These are phyloP conservation scores for Chrysoporthe deuterocubensis DNA, from an alignment of 2,329 filamentous ascomycete genomes.

Conservation along the genomic window DNA sequence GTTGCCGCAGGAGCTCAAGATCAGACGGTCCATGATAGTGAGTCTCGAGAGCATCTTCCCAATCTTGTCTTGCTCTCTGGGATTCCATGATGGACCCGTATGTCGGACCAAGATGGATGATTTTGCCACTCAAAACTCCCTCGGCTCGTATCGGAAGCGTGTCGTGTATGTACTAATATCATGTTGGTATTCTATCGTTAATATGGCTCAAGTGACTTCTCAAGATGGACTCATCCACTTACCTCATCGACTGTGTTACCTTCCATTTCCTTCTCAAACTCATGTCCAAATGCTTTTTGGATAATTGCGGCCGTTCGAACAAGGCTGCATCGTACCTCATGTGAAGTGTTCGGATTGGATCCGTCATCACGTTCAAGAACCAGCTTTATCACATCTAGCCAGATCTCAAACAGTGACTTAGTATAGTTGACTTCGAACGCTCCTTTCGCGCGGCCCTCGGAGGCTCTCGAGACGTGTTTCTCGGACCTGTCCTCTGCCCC, in stretches of 20 bases:
- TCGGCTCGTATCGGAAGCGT: neutral
- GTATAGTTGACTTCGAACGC: neutral
- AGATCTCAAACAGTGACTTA: neutral
- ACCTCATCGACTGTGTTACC: neutral
- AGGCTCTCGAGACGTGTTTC: neutral
- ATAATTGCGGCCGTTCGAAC: neutral
- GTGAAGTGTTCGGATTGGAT: neutral
- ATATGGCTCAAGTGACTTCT: neutral
- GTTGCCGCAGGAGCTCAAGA: neutral
- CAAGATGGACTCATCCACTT: neutral
- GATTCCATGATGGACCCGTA: slow-evolving; percentile 1
- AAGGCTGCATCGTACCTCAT: neutral
- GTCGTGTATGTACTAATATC: neutral
- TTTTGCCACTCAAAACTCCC: neutral
- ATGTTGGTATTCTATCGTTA: neutral
- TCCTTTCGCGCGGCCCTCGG: neutral
- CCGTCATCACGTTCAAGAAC: neutral
- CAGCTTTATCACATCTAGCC: neutral
- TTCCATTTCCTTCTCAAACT: slow-evolving; percentile 1
- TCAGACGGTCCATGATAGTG: neutral
- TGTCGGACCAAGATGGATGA: neutral
- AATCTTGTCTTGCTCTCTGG: neutral
- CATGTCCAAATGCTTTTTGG: neutral
- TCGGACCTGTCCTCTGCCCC: neutral
- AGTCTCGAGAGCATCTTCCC: neutral